Percentiles rank a stretch among this genome's conserved stretches.
phyloP scores from a whole-genome alignment of 1,139 yeast genomes.

The Pichia sp. region DNA sequence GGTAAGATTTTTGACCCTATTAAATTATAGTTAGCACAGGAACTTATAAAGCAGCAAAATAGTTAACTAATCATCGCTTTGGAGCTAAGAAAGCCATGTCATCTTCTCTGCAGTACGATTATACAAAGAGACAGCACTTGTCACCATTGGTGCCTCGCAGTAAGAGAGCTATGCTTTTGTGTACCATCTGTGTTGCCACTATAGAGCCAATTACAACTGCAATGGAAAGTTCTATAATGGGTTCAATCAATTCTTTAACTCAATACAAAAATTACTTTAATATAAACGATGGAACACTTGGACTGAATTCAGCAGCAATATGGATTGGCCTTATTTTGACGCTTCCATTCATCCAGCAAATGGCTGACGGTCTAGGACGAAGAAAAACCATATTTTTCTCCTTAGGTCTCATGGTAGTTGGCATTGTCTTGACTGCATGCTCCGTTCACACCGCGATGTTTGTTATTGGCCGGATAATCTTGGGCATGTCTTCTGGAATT shows the following conservation, averaged over 20 bases:
- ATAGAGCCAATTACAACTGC: constrained; percentile 4
- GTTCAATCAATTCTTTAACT: constrained; percentile 1
- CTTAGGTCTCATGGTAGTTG: constrained; percentile 4
- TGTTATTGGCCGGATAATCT: constrained; percentile 4
- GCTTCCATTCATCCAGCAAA: constrained; percentile 1
- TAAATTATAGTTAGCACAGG: too few relatives aligned
- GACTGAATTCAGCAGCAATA: constrained; percentile 3
- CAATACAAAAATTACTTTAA: constrained; percentile 1
- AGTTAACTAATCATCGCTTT: not conserved
- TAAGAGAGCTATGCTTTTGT: not conserved
- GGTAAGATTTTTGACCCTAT: too few relatives aligned
- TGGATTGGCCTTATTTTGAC: constrained; percentile 2
- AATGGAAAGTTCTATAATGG: constrained; percentile 5
- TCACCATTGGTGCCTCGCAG: constrained; percentile 1
- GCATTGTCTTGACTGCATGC: not conserved
- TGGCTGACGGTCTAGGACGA: constrained; percentile 1
- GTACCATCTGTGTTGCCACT: not conserved
- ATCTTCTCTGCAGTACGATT: not conserved
- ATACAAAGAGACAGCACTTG: constrained; percentile 4
- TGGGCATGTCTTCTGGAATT: constrained; percentile 1
- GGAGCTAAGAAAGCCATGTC: not conserved
- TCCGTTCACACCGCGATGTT: constrained; percentile 1
- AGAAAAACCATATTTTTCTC: constrained; percentile 2
- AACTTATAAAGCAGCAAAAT: too few relatives aligned
- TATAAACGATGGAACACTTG: constrained; percentile 2